Conservation (phyloP, 2,329 filamentous ascomycete species). For the Sporothrix mexicana region DNA sequence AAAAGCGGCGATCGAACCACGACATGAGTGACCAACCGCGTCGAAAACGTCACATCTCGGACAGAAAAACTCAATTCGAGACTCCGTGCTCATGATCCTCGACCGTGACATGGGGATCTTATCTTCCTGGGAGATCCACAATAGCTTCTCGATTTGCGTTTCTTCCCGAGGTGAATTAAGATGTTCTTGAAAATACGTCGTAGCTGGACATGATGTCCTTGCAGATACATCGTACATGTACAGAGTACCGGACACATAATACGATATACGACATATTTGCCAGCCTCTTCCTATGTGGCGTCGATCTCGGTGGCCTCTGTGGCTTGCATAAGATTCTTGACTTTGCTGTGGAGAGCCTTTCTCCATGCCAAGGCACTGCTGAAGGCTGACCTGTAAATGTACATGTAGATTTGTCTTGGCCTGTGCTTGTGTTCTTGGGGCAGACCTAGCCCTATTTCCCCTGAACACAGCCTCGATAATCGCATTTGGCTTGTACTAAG, state of each 20-base stretch:
- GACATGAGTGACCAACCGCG: background rate
- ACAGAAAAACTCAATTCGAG: background rate
- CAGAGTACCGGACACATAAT: background rate
- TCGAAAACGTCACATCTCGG: background rate
- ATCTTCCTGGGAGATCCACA: background rate
- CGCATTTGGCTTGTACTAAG: background rate
- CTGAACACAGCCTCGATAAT: conserved; percentile 18
- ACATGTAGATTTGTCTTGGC: conserved; percentile 4
- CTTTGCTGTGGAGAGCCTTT: background rate
- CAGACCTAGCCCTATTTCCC: background rate
- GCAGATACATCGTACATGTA: background rate
- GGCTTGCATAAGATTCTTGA: background rate
- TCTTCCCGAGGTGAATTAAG: background rate
- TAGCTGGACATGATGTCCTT: no score
- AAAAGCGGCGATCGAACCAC: conserved; percentile 27
- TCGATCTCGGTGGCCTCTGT: conserved; percentile 12
- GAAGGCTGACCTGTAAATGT: conserved; percentile 23
- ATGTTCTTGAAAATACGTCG: background rate
- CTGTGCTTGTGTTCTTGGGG: background rate
- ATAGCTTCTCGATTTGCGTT: background rate
- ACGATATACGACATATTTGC: background rate
- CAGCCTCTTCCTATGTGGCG: background rate
- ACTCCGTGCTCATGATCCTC: conserved; percentile 13
- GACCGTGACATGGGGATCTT: conserved; percentile 6
- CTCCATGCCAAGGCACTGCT: conserved; percentile 10